Percentiles rank a stretch among this genome's conserved stretches.
Conservation (phyloP, 352 stramenopile genomes). For the Phytopythium boreale region DNA sequence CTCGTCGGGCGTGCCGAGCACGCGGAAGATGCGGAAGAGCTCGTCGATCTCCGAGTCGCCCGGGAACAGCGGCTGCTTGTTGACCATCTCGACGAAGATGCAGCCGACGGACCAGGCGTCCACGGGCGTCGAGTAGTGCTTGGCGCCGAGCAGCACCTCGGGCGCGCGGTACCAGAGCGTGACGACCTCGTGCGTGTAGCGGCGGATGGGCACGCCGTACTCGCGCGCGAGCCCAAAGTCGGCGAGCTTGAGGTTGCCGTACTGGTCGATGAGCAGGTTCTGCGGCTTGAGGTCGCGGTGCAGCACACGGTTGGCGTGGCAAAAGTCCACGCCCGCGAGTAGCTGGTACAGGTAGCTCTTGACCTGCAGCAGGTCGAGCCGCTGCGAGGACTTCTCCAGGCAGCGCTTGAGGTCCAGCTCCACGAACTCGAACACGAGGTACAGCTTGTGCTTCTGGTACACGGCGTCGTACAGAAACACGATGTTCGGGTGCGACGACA, state of each 20-base stretch:
- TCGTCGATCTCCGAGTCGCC: slow-evolving; percentile 99
- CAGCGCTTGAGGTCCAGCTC: slow-evolving; percentile 88
- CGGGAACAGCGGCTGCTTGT: slow-evolving; percentile 85
- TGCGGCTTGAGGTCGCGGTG: slow-evolving; percentile 98
- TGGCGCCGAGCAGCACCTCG: slow-evolving; percentile 93
- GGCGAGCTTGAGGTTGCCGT: slow-evolving; percentile 89
- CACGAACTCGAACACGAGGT: slow-evolving; percentile 86
- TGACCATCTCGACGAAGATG: slow-evolving; percentile 95
- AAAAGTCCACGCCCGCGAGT: slow-evolving; percentile 89
- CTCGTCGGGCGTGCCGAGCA: slow-evolving; percentile 97
- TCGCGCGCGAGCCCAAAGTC: slow-evolving; percentile 92
- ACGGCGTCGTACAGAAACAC: slow-evolving; percentile 85
- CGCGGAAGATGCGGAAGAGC: slow-evolving; percentile 98
- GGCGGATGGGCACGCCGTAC: slow-evolving; percentile 82
- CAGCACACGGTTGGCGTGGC: slow-evolving; percentile 95
- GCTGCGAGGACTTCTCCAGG: slow-evolving; percentile 91
- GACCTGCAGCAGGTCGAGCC: slow-evolving; percentile 78
- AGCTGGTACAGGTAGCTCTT: slow-evolving; percentile 87
- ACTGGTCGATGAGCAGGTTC: slow-evolving; percentile 91
- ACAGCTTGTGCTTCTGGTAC: slow-evolving; percentile 86
- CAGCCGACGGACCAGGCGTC: slow-evolving; percentile 93
- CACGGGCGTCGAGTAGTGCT: slow-evolving; percentile 92
- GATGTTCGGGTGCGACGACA: slow-evolving; percentile 94
- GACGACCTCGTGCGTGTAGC: slow-evolving; percentile 94
- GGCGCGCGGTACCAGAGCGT: slow-evolving; percentile 96